These are phyloP conservation scores for Dovyalis caffra DNA, from an alignment of 345 rosid genomes.

Conservation along the genomic window DNA sequence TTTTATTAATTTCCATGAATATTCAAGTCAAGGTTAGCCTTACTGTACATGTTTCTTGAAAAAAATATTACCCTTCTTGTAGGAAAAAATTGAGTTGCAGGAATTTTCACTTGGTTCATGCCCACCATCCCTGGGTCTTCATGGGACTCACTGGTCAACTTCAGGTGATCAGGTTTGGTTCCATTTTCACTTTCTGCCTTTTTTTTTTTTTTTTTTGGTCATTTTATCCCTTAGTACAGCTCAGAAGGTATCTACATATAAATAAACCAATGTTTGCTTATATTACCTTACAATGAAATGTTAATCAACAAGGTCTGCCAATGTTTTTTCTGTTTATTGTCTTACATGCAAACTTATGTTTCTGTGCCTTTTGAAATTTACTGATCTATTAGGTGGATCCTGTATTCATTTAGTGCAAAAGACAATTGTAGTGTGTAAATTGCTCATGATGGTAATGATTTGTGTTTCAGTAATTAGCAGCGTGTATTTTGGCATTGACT, in stretches of 20 bases:
- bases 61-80: constrained; percentile 15
- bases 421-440: background rate
- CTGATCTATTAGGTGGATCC: background rate
- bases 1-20: constrained; percentile 4
- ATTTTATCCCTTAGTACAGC: background rate
- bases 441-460: background rate
- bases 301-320: background rate
- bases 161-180: constrained; percentile 79
- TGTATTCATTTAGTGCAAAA: background rate
- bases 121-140: constrained; percentile 79
- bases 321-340: background rate
- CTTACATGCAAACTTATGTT: background rate
- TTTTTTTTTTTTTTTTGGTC: too few species aligned
- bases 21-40: background rate
- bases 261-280: background rate
- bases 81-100: constrained; percentile 77
- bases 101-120: constrained; percentile 83
- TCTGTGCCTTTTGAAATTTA: background rate
- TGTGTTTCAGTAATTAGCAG: background rate
- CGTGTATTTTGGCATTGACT: background rate
- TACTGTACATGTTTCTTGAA: constrained; percentile 14
- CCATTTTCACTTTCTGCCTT: constrained; percentile 5
- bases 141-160: constrained; percentile 78
- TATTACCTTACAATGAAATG: background rate
- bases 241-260: background rate